Base-by-base conservation (phyloP, 371 early-diverging fungal genomes). In the Gilbertella persicaria region DNA sequence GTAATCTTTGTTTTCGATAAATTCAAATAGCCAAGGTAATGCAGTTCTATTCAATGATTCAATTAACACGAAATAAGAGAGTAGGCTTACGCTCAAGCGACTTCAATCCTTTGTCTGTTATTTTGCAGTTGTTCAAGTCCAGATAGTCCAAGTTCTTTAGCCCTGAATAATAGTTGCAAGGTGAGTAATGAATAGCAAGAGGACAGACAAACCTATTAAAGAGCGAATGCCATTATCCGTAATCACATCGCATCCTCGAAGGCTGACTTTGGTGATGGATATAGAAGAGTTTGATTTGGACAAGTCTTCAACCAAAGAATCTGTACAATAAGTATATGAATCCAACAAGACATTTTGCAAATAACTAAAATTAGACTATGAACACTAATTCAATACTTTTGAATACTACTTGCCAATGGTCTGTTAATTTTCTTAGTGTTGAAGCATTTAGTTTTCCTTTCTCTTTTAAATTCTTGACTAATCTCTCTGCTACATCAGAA, bases 1-100 rank as follows among this genome's bases (percentile, higher is more conserved):
- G 72, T 61, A 28, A 75, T 66, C 30, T 75, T 69, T 9, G 76
- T 75, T 28, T 66, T 69, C 42, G 70, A 64, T 17, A 75, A 42
- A 37, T 71, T 63, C 7, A 75, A 53, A 52, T 69, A 49, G 0
- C 21, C 29, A 5, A 75, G 51, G 10, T 55, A 30, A 5, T 51
- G 37, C 12, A 75, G 46, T 23, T 46, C 76, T 72, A 48, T 33
- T 19, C 1, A 40, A 21, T 17, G 19, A 19, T n/a, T n/a, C n/a
- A 30, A 28, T 50, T 16, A 42, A 30, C 17, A 5, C 33, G 29
- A 23, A 2, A 40, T 26, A 4, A 16, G 7, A 12, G n/a, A 40
- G 7, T 9, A 19, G 0, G 13, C 33, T 39, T 69, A 71, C 75
- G 60, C 24, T 61, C 55, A n/a, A 75, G 24, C 1, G 62, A 57